Base-by-base conservation (phyloP, 768 basidiomycete genomes). In the Gyrodon lividus region DNA sequence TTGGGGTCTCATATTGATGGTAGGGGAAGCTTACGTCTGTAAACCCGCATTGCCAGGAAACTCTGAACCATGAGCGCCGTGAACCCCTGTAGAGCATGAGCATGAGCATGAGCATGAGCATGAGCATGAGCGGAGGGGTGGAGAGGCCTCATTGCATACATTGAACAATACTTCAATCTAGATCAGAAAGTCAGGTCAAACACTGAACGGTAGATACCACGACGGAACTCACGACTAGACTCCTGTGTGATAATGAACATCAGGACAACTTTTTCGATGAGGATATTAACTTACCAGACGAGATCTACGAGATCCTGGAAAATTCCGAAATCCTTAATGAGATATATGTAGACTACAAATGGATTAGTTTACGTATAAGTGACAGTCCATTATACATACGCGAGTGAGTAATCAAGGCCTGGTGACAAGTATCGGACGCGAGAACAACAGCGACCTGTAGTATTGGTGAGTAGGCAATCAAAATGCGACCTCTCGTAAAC, bases 41-140 rank as follows among this genome's bases (percentile, higher is more conserved):
- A 83, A 3, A 83, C 69, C 1, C 81, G 77, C 55, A 72, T 64
- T 0, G 72, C 60, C 52, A 82, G 72, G 65, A 82, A 83, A 34
- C 77, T 72, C 66, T 84, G 83, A 6, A 83, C 81, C 19, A 81
- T 62, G 37, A 74, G 66, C 5, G 74, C 77, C 12, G 77, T 81
- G 17, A 80, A 60, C 26, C 72, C 57, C 64, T 65, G n/a, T 12
- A 4, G 31, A 14, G 14, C 6, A 19, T 39, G 22, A 23, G 23
- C 37, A 17, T 13, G 16, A 13, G 17, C 22, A n/a, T n/a, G n/a
- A n/a, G n/a, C n/a, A n/a, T n/a, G 31, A 14, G 14, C 6, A 19
- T 39, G 22, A 23, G 23, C 37, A 17, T 13, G 16, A 13, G 17
- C 22, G 23, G 9, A 13, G n/a, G 23, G 49, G 16, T 7, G 0